These are phyloP conservation scores for Bruguiera hainesii DNA, from an alignment of 441 rosid species.

Conservation along the genomic window DNA sequence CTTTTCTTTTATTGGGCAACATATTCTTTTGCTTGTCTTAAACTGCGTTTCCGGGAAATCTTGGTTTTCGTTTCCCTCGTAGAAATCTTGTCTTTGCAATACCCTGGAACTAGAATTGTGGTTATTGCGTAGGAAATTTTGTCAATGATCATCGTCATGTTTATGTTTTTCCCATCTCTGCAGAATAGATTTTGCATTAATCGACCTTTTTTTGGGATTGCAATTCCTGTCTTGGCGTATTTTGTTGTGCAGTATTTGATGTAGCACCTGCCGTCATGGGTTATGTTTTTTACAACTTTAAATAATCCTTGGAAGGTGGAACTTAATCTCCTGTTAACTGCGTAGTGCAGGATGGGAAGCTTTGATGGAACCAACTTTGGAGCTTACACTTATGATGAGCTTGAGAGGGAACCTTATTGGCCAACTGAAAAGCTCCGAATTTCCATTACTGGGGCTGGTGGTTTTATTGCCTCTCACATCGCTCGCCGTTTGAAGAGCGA, in stretches of 20 bases:
- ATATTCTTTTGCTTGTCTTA: too few relatives aligned
- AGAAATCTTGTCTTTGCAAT: neutral
- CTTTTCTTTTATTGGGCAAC: neutral
- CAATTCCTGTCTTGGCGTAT: neutral
- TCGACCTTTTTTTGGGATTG: neutral
- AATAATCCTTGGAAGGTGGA: neutral
- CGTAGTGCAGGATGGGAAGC: conserved; percentile 62
- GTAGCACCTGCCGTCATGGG: neutral
- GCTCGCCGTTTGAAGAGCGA: conserved; percentile 84
- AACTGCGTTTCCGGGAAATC: too few relatives aligned
- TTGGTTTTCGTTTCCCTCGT: neutral
- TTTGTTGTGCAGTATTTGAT: neutral
- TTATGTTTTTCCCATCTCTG: neutral
- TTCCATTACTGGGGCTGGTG: conserved; percentile 89
- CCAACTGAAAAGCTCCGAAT: conserved; percentile 69
- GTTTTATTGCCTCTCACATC: conserved; percentile 97
- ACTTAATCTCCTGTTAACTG: neutral
- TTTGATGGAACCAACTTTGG: conserved; percentile 63
- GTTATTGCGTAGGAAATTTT: neutral
- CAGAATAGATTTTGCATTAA: neutral
- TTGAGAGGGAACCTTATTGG: conserved; percentile 94
- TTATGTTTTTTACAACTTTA: neutral
- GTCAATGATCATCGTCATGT: neutral
- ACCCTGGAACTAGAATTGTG: neutral
- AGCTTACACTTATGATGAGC: conserved; percentile 75